Evolutionary conservation across 805 yeast species (phyloP).

Genomic region (Naumovozyma castellii): DNA sequence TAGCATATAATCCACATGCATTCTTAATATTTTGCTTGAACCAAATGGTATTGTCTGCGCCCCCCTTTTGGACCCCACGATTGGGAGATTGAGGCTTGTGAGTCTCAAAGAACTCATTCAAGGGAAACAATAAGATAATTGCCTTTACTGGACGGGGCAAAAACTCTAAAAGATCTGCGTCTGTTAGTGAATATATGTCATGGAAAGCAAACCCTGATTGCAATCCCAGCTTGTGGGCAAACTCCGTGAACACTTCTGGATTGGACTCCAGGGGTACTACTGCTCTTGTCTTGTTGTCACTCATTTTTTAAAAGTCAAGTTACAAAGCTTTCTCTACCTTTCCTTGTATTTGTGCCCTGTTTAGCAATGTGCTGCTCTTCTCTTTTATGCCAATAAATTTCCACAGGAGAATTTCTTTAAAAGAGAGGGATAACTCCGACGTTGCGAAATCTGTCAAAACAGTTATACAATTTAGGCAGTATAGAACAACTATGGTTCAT

Average conservation of each 20-base stretch:
- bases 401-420: no score
- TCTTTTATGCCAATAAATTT: no score
- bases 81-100: not conserved
- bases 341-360: no score
- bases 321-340: no score
- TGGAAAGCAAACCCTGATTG: constrained; percentile 50
- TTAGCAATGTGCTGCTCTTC: no score
- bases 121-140: constrained; percentile 72
- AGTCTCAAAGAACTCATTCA: constrained; percentile 18
- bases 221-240: constrained; percentile 63
- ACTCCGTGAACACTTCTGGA: constrained; percentile 69
- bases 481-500: no score
- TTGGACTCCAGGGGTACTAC: constrained; percentile 87
- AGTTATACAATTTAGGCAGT: no score
- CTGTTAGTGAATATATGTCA: constrained; percentile 80
- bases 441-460: no score
- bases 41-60: constrained; percentile 43
- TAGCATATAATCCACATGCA: constrained; percentile 88
- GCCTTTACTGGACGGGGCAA: constrained; percentile 76
- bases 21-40: constrained; percentile 74
- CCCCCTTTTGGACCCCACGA: not conserved
- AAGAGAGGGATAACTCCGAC: no score
- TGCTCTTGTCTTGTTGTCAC: constrained; percentile 15
- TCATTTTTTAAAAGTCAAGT: no score
- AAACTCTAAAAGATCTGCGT: constrained; percentile 68